Percentiles rank a stretch among this genome's conserved stretches.
Evolutionary conservation across 352 stramenopile species (phyloP).

Genomic region (Pseudoperonospora humuli): DNA sequence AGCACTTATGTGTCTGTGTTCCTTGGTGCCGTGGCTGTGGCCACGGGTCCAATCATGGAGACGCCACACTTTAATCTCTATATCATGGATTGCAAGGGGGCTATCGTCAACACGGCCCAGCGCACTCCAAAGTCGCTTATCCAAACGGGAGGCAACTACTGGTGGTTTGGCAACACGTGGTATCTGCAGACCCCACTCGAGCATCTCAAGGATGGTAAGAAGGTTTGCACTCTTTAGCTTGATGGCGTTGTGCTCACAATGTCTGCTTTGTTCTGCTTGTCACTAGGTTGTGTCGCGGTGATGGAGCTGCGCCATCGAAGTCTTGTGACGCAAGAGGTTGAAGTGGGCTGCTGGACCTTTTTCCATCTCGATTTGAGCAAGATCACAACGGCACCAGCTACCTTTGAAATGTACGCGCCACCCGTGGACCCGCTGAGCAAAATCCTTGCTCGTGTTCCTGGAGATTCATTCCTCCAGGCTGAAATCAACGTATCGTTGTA

Average conservation of each 20-base stretch:
- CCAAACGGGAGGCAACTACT: constrained; percentile 79
- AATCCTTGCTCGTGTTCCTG: constrained; percentile 75
- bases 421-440: constrained; percentile 81
- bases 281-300: constrained; percentile 71
- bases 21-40: constrained; percentile 68
- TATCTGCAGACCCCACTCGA: constrained; percentile 79
- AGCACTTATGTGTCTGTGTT: constrained; percentile 86
- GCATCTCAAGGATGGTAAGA: constrained; percentile 79
- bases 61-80: constrained; percentile 85
- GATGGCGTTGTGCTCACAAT: constrained; percentile 2
- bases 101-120: constrained; percentile 62
- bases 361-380: constrained; percentile 85
- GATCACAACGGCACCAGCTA: constrained; percentile 79
- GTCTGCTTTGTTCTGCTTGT: constrained; percentile 3
- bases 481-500: constrained; percentile 86
- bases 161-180: constrained; percentile 88
- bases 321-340: constrained; percentile 74
- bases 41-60: constrained; percentile 79
- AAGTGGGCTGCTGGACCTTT: constrained; percentile 87
- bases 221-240: neutral
- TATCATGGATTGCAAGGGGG: constrained; percentile 67
- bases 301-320: constrained; percentile 84
- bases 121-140: constrained; percentile 82
- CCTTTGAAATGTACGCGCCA: constrained; percentile 85
- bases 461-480: constrained; percentile 83